phyloP scores from a whole-genome alignment of 1,139 yeast genomes.

The Candida mesenterica region DNA sequence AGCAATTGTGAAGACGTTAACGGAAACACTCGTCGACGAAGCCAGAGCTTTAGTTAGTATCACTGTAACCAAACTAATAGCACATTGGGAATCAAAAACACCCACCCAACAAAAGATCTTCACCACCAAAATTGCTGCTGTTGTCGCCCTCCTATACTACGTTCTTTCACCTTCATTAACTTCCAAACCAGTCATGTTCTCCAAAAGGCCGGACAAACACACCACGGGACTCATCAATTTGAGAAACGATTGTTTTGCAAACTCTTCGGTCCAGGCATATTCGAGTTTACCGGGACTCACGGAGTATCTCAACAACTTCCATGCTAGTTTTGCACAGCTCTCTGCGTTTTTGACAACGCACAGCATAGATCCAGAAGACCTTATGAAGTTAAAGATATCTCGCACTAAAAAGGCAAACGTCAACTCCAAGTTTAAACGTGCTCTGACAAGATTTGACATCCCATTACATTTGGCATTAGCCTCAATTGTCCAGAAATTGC shows the following conservation, averaged over 20 bases:
- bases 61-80: not conserved
- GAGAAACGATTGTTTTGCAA: constrained; percentile 90
- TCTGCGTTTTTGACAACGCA: constrained; percentile 25
- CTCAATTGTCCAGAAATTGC: constrained; percentile 53
- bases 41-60: not conserved
- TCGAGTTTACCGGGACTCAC: constrained; percentile 66
- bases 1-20: not conserved
- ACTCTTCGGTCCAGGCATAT: constrained; percentile 85
- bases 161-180: constrained; percentile 26
- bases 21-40: not conserved
- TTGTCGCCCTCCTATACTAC: constrained; percentile 13
- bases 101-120: not conserved
- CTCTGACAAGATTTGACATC: constrained; percentile 33
- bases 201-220: constrained; percentile 65
- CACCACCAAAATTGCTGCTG: not conserved
- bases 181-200: constrained; percentile 30
- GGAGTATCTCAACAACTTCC: constrained; percentile 54
- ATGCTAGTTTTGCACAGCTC: constrained; percentile 26
- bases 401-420: constrained; percentile 6
- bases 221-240: constrained; percentile 83
- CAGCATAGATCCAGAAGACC: constrained; percentile 22
- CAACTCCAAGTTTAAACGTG: constrained; percentile 27
- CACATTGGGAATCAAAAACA: not conserved
- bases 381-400: constrained; percentile 13
- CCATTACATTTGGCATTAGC: constrained; percentile 61